phyloP scores from a whole-genome alignment of 495 filamentous ascomycete species.

The Penicillium arizonense region DNA sequence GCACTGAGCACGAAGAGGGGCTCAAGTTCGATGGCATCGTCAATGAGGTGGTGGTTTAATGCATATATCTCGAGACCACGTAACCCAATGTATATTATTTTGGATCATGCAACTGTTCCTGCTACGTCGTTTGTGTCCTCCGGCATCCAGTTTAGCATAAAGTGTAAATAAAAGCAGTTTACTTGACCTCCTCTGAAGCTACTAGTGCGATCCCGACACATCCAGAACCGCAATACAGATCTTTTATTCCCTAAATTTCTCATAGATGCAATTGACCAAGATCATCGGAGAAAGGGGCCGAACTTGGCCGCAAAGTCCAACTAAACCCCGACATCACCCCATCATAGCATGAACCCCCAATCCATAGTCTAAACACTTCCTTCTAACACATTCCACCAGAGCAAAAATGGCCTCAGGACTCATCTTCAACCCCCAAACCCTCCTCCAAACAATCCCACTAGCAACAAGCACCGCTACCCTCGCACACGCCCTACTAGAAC shows the following conservation, averaged over 20 bases:
- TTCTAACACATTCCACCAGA: neutral
- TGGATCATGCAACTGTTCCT: too few relatives aligned
- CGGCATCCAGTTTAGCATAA: too few relatives aligned
- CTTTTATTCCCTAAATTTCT: too few relatives aligned
- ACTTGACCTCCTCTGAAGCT: too few relatives aligned
- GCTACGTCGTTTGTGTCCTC: too few relatives aligned
- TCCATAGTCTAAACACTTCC: neutral
- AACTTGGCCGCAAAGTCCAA: too few relatives aligned
- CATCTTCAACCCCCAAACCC: slow-evolving; percentile 36
- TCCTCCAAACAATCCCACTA: slow-evolving; percentile 35
- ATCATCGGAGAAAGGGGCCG: too few relatives aligned
- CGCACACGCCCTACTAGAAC: slow-evolving; percentile 31
- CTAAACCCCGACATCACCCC: too few relatives aligned
- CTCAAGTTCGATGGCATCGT: slow-evolving; percentile 33
- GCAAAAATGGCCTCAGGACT: slow-evolving; percentile 34
- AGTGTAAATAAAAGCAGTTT: too few relatives aligned
- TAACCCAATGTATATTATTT: neutral
- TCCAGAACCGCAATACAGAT: too few relatives aligned
- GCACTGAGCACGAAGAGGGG: slow-evolving; percentile 39
- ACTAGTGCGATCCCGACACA: too few relatives aligned
- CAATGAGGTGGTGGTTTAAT: slow-evolving; percentile 28
- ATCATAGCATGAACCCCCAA: neutral
- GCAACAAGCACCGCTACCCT: slow-evolving; percentile 40
- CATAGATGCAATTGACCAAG: too few relatives aligned
- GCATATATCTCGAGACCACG: neutral